These are phyloP conservation scores for Aspergillus leporis DNA, from an alignment of 495 filamentous ascomycete species.

Conservation along the genomic window DNA sequence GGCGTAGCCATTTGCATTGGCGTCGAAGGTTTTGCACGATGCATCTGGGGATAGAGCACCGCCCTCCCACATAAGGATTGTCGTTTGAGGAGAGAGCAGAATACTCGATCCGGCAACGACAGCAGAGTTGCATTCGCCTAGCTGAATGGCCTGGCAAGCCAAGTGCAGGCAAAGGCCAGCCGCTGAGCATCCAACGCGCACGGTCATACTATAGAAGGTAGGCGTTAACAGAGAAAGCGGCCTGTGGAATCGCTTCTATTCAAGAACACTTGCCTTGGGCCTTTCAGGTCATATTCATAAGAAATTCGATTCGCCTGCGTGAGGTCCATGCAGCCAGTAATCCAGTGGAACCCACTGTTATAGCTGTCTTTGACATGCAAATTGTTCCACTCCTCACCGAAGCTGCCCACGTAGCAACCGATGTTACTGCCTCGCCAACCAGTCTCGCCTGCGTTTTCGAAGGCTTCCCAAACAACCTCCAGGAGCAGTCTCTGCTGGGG, in stretches of 20 bases:
- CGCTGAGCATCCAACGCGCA: no score
- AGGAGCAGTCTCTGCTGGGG: conserved; percentile 30
- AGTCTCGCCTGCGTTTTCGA: conserved; percentile 20
- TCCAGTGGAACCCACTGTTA: conserved; percentile 32
- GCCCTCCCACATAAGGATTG: conserved; percentile 28
- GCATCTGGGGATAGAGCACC: conserved; percentile 20
- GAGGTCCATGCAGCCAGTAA: no score
- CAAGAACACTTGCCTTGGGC: conserved; percentile 25
- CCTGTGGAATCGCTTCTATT: background rate
- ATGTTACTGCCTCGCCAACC: conserved; percentile 21
- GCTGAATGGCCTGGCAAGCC: no score
- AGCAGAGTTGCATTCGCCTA: no score
- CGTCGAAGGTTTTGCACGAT: conserved; percentile 59
- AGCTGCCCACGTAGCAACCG: conserved; percentile 45
- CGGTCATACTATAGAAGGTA: no score
- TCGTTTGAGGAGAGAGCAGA: conserved; percentile 37
- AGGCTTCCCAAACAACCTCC: conserved; percentile 27
- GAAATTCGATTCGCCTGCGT: conserved; percentile 31
- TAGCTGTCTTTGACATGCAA: conserved; percentile 3
- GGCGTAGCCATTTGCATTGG: conserved; percentile 60
- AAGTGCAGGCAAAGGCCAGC: no score
- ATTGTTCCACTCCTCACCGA: conserved; percentile 11
- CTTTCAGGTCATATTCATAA: conserved; percentile 31
- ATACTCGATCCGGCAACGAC: no score
- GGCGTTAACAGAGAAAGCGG: no score